Base-by-base conservation (phyloP, 2,329 filamentous ascomycete genomes). In the Aspergillus sp. region DNA sequence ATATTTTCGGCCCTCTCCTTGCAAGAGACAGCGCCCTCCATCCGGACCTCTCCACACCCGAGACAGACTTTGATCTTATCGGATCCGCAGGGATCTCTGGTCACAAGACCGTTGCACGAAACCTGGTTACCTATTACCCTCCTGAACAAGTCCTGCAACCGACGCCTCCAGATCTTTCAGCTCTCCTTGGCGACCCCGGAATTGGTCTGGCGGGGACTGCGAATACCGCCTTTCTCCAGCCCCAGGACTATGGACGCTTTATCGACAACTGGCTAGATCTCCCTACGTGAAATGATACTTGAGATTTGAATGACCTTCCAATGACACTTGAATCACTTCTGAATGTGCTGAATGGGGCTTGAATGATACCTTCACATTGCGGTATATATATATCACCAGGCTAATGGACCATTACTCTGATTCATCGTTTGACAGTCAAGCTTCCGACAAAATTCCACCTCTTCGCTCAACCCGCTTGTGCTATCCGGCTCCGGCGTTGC, bases 401-500 rank as follows among this genome's bases (percentile, higher is more conserved):
- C 22, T 30, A 55, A 17, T 6, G 22, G 38, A 7, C 25, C 30
- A 46, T 9, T 51, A 30, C 34, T 41, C 50, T 34, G 15, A 34
- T 19, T n/a, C 31, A n/a, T 38, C 25, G n/a, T 31, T 28, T 58
- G 48, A 23, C 48, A 58, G 30, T 52, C 48, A 6, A 51, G 13
- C 17, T 55, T 55, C 19, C 43, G 41, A 22, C 41, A 55, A 31
- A 55, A 19, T 1, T 55, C 53, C 43, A 55, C 19, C 22, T 55
- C 53, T 8, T 47, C 53, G 13, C 2, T 15, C 13, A 34, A 17
- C 13, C 30, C 9, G 6, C 7, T 31, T 7, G 41, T 19, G 31
- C 23, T 46, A 46, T 25, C 15, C 28, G 25, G 15, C 6, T 15
- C 4, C 17, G 53, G 38, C 23, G 25, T 47, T 3, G 84, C 83